Base-by-base conservation (phyloP, 2,329 filamentous ascomycete genomes). In the Scedosporium aurantiacum region DNA sequence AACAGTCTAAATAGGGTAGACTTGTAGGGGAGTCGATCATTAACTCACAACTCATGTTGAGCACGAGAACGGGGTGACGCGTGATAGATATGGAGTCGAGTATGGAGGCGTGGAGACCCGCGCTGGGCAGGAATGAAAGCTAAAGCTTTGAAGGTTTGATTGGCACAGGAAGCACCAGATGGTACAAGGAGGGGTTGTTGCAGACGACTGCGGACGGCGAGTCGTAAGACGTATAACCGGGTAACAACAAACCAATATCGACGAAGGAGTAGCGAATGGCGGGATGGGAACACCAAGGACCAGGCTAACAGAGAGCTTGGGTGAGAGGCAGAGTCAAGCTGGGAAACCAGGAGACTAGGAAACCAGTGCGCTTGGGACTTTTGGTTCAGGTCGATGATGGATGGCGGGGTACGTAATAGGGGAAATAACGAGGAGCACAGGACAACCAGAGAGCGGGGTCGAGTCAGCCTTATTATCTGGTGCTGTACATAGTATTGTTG, bases 21-120 rank as follows among this genome's bases (percentile, higher is more conserved):
- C n/a, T 7, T 21, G 52, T 21, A 55, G 4, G 14, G 52, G n/a
- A 21, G 32, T 58, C 25, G 23, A 23, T 47, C 43, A 37, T 47
- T 58, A 18, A 74, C 74, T 74, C 68, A 76, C 74, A 75, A 66
- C 73, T 75, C 74, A 76, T 76, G 61, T 69, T 68, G 65, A 57
- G 57, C 62, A 40, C 60, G 55, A 52, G 3, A 37, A 21, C 10
- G 23, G 25, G 58, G 28, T 21, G 58, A 58, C 47, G 40, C 54
- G 14, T n/a, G 59, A n/a, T 61, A 54, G 54, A 55, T 47, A 28
- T 27, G 45, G 50, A 27, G 18, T 25, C 23, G 12, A 23, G 12
- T 23, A 5, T 14, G 50, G 50, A 23, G 23, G 50, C 18, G 50
- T 54, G 18, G 50, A 27, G 50, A 23, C 50, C 23, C 7, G 23